Evolutionary conservation across 352 stramenopile genomes (phyloP).

Genomic region (Peronospora destructor): DNA sequence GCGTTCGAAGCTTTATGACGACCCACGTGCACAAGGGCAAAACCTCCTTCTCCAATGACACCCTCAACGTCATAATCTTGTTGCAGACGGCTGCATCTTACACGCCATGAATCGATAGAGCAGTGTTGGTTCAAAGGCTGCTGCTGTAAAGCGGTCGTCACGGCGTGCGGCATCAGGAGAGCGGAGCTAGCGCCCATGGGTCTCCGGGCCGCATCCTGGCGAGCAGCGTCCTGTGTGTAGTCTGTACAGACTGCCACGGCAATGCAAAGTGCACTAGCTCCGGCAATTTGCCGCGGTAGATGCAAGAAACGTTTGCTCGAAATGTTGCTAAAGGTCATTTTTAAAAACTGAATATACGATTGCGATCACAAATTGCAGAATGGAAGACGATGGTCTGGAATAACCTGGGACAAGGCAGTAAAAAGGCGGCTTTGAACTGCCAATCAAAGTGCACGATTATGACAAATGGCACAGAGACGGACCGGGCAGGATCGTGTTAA

Average conservation of each 20-base stretch:
- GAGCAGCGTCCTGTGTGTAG: slow-evolving; percentile 4
- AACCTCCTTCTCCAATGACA: slow-evolving; percentile 48
- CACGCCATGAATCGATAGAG: slow-evolving; percentile 9
- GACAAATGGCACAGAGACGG: not conserved
- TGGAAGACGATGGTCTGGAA: slow-evolving; percentile 3
- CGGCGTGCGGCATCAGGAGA: slow-evolving; percentile 10
- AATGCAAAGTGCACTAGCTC: slow-evolving; percentile 18
- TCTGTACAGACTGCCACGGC: slow-evolving; percentile 13
- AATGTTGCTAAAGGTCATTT: slow-evolving; percentile 20
- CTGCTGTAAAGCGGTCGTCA: slow-evolving; percentile 11
- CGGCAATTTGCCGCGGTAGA: slow-evolving; percentile 21
- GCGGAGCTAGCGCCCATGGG: slow-evolving; percentile 7
- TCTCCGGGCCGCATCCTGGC: slow-evolving; percentile 10
- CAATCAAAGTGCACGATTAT: not conserved
- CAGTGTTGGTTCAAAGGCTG: not conserved
- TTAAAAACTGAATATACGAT: not conserved
- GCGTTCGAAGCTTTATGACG: slow-evolving; percentile 38
- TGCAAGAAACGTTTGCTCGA: slow-evolving; percentile 13
- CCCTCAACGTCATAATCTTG: slow-evolving; percentile 40
- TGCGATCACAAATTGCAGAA: slow-evolving; percentile 14
- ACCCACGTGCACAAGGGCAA: slow-evolving; percentile 36
- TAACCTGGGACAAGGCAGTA: not conserved
- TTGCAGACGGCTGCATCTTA: slow-evolving; percentile 24
- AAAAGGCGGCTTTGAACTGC: not conserved
- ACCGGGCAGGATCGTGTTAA: not conserved